These are phyloP conservation scores for Cichorium intybus DNA, from an alignment of 140 eudicot species.

Conservation along the genomic window DNA sequence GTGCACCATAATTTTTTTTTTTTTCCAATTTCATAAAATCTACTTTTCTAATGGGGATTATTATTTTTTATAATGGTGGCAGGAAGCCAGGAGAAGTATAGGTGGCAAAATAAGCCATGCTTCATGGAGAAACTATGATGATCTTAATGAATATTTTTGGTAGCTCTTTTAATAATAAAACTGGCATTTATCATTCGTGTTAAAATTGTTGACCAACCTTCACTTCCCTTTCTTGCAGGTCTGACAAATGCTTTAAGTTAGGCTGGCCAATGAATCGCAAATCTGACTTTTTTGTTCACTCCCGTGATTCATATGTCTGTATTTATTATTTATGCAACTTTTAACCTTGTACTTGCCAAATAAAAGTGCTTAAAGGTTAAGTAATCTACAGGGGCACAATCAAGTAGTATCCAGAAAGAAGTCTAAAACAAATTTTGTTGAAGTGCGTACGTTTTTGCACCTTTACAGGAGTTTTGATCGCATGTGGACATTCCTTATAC, in stretches of 20 bases:
- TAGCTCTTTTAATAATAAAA: no score
- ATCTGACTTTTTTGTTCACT: constrained; percentile 82
- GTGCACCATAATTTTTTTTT: no score
- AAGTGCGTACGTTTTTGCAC: constrained; percentile 94
- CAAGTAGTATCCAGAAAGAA: constrained; percentile 60
- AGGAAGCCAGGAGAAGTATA: constrained; percentile 92
- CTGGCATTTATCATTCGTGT: background rate
- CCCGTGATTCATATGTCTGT: constrained; percentile 38
- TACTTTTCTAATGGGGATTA: constrained; percentile 1
- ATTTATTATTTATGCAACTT: constrained; percentile 10
- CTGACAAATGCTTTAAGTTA: constrained; percentile 76
- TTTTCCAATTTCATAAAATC: constrained; percentile 5
- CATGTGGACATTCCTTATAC: constrained; percentile 88
- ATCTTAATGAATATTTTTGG: constrained; percentile 97
- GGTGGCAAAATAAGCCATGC: constrained; percentile 92
- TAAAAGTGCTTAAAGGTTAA: background rate
- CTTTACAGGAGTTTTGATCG: constrained; percentile 93
- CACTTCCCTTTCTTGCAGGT: constrained; percentile 47
- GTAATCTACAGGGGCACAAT: constrained; percentile 49
- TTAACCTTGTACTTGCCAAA: background rate
- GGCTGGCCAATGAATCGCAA: constrained; percentile 96
- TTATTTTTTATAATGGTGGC: constrained; percentile 20
- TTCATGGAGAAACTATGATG: constrained; percentile 98
- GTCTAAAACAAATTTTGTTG: constrained; percentile 94
- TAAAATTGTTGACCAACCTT: background rate